Conservation (phyloP, 2,329 filamentous ascomycete genomes). For the Gnomoniopsis sp. region DNA sequence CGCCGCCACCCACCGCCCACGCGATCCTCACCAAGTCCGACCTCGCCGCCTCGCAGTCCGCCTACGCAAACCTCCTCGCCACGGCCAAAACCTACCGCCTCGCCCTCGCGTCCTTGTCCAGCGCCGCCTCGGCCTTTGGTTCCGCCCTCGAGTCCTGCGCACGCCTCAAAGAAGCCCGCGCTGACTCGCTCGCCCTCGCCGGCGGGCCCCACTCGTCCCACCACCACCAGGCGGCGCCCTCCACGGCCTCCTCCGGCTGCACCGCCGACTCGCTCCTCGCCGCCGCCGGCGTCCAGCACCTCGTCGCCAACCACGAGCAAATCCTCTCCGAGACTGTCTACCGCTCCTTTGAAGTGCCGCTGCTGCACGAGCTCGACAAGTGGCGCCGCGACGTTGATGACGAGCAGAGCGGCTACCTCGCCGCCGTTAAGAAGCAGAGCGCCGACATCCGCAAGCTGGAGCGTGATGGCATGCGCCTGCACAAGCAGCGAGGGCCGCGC, state of each 20-base stretch:
- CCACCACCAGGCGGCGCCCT: slow-evolving; percentile 28
- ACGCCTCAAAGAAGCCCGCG: slow-evolving; percentile 63
- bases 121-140: slow-evolving; percentile 61
- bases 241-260: slow-evolving; percentile 50
- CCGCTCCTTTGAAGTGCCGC: slow-evolving; percentile 63
- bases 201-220: slow-evolving; percentile 15
- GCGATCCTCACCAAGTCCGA: slow-evolving; percentile 61
- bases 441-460: slow-evolving; percentile 62
- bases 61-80: slow-evolving; percentile 59
- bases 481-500: slow-evolving; percentile 52
- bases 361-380: slow-evolving; percentile 66
- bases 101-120: slow-evolving; percentile 58
- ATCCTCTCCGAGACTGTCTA: slow-evolving; percentile 68
- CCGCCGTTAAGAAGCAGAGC: slow-evolving; percentile 50
- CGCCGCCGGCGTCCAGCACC: slow-evolving; percentile 62
- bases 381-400: slow-evolving; percentile 63
- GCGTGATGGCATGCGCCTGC: slow-evolving; percentile 61
- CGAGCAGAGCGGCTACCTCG: slow-evolving; percentile 59
- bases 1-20: slow-evolving; percentile 54
- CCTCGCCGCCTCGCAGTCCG: slow-evolving; percentile 58
- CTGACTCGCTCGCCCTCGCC: slow-evolving; percentile 47
- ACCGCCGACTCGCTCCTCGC: slow-evolving; percentile 62
- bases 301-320: slow-evolving; percentile 67
- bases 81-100: slow-evolving; percentile 62
- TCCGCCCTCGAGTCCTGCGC: slow-evolving; percentile 64